These are phyloP conservation scores for Hypoxylon subgilvum DNA, from an alignment of 495 filamentous ascomycete genomes.

Conservation along the genomic window DNA sequence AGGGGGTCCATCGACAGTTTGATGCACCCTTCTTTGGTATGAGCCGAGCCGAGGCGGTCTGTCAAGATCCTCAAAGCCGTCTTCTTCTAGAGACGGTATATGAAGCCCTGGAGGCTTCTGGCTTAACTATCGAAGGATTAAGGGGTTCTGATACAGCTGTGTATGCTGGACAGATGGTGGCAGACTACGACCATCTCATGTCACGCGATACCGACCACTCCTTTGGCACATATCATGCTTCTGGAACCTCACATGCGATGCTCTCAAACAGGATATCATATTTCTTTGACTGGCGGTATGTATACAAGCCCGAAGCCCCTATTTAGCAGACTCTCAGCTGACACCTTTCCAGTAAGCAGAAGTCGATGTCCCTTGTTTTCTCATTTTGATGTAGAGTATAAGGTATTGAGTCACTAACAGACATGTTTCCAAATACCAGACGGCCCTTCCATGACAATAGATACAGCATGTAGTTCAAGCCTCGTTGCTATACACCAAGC, in stretches of 20 bases:
- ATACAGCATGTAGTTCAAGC: conserved; percentile 62
- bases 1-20: conserved; percentile 34
- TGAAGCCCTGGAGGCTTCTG: conserved; percentile 54
- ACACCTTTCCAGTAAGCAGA: no score
- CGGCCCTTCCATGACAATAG: conserved; percentile 54
- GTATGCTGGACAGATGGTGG: conserved; percentile 48
- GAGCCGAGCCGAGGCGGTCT: conserved; percentile 39
- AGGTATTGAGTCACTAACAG: no score
- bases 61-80: conserved; percentile 45
- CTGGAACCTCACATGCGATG: conserved; percentile 36
- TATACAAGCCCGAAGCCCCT: no score
- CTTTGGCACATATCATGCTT: conserved; percentile 43
- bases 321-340: no score
- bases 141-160: conserved; percentile 48
- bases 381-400: no score
- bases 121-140: conserved; percentile 20
- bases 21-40: conserved; percentile 53
- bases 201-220: conserved; percentile 43
- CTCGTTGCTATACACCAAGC: conserved; percentile 60
- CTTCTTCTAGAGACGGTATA: conserved; percentile 50
- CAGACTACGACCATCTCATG: conserved; percentile 46
- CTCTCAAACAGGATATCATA: conserved; percentile 55
- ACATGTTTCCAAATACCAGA: no score
- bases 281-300: conserved; percentile 55
- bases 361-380: no score